Evolutionary conservation across 257 asterid genomes (phyloP), one percentile per base, ranked within the genome.

Genomic region (Ophiorrhiza pumila): DNA sequence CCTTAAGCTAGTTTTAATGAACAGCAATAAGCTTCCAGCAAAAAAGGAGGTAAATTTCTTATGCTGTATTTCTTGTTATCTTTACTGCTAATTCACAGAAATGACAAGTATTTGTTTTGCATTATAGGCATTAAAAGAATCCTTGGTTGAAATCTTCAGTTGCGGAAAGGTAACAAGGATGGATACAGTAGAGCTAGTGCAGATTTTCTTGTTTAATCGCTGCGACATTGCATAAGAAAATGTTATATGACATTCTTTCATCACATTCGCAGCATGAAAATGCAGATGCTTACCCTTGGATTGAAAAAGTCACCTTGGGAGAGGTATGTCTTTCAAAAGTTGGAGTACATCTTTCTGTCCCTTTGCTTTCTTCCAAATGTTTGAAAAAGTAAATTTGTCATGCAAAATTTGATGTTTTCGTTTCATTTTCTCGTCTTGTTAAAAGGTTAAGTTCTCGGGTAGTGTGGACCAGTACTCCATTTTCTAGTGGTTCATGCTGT

Each of bases 141-240:
- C 96, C 34, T 76, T 90, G 76, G 85, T 87, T 60, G 98, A 90
- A 79, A 85, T 90, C 69, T 87, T 92, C 60, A 85, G 77, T 59
- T 86, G 91, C 84, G 72, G 80, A 73, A 80, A 92, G 96, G 96
- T 87, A 74, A n/a, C 27, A 57, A 42, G 31, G 23, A 41, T 59
- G 49, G 42, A 57, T 46, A 57, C 37, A 53, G 58, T 75, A n/a
- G 50, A 65, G 71, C 71, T 63, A 5, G 2, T 41, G 59, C 37
- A 63, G 50, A 22, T 50, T 63, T 5, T 63, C 61, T 71, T 69
- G 52, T 27, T 53, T 14, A 14, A 9, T 31, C 67, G 1, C 41
- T 45, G 7, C 32, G 42, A 31, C 53, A 32, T 46, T 47, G 14
- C 1, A 2, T 43, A 9, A 15, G 25, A 29, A 50, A 58, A 23